phyloP scores from a whole-genome alignment of 2,329 filamentous ascomycete genomes.

The Fusarium sp. region DNA sequence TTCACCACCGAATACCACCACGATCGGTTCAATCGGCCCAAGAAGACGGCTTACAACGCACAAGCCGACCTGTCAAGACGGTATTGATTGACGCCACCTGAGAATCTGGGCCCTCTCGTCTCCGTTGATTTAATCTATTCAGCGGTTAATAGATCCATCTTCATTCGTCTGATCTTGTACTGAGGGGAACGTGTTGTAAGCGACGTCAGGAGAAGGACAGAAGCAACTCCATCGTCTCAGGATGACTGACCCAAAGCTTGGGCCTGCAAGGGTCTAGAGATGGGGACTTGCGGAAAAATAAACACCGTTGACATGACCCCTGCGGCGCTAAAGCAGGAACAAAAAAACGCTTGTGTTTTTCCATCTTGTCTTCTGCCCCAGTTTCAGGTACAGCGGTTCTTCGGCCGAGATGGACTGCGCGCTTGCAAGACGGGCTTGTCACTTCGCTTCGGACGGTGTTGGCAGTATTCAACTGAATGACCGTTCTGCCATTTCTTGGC shows the following conservation, averaged over 20 bases:
- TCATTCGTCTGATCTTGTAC: not conserved
- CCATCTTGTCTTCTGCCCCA: constrained; percentile 2
- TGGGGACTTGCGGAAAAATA: constrained; percentile 26
- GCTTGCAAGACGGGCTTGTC: not conserved
- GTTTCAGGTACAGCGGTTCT: constrained; percentile 39
- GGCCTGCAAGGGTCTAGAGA: not conserved
- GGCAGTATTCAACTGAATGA: not conserved
- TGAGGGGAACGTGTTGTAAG: not conserved
- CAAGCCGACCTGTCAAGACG: not conserved
- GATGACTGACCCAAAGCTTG: not conserved
- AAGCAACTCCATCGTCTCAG: constrained; percentile 1
- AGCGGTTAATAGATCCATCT: not conserved
- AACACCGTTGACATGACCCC: not conserved
- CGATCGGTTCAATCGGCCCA: not conserved
- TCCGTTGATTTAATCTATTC: not conserved
- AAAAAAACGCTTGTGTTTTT: constrained; percentile 13
- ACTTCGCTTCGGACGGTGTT: constrained; percentile 9
- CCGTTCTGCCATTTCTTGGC: not conserved
- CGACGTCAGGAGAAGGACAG: not conserved
- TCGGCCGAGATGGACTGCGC: constrained; percentile 5
- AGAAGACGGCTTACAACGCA: not conserved
- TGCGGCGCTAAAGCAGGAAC: constrained; percentile 36
- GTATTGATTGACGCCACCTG: constrained; percentile 2
- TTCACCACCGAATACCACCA: not conserved
- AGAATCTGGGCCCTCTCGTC: not conserved